Evolutionary conservation across 2,329 filamentous ascomycete genomes (phyloP), one percentile per base, ranked within the genome.

Genomic region (Epichloe typhina): DNA sequence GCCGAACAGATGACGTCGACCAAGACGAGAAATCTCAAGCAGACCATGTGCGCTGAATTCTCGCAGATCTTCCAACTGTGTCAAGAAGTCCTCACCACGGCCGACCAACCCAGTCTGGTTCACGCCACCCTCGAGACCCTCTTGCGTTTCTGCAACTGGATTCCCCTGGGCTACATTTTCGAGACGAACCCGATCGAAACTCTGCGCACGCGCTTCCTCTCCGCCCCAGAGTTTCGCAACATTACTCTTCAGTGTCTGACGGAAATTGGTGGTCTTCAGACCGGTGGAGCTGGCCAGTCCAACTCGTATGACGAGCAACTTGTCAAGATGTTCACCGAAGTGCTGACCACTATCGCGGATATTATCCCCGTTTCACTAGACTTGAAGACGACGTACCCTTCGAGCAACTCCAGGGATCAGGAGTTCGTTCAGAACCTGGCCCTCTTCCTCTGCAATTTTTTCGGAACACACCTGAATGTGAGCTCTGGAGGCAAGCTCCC

Each of bases 1-100:
- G 88, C 91, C 56, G 93, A 98, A 64, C 88, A 96, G 67, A 96
- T 98, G 91, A 98, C 93, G n/a, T 96, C 91, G 38, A 81, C 86
- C 53, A 98, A 98, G 75, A 95, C 90, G 40, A 83, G 90, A 62
- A 95, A 94, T 67, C 76, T 98, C 56, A 98, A 98, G 76, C 91
- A 90, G 59, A 95, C 88, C 57, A 98, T 98, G 93, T 96, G 90
- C 69, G 84, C 90, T 65, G 93, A 98, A 70, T 98, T 98, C 69
- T 96, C 94, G 1, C 88, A 89, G 51, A 98, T 98, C 64, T 98
- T 97, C 74, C 88, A 95, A 70, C 81, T 98, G 36, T 98, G 94
- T 72, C 90, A 89, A 46, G 91, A 98, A 66, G 91, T 98, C 49
- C 76, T 98, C 58, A 88, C 84, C 60, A 93, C 88, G 35, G 93